These are phyloP conservation scores for Pouteria glomerata DNA, from an alignment of 148 eudicot species.

Conservation along the genomic window DNA sequence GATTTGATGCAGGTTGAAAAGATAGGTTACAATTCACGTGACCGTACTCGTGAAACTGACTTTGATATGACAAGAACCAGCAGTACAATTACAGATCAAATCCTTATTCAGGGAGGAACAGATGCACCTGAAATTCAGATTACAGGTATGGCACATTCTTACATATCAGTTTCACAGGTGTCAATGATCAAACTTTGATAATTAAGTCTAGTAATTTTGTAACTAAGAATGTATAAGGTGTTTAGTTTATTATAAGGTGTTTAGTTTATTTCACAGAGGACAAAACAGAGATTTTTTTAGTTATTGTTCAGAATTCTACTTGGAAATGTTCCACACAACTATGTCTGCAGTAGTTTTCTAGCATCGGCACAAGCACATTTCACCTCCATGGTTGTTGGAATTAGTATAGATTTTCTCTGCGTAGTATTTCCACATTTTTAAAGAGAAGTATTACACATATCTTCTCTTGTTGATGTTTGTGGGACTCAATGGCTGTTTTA, in stretches of 20 bases:
- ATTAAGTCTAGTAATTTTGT: background rate
- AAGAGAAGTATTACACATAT: no score
- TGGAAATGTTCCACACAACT: no score
- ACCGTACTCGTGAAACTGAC: conserved; percentile 15
- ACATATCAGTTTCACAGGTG: background rate
- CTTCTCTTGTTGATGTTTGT: background rate
- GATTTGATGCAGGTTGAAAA: conserved; percentile 46
- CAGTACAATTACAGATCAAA: conserved; percentile 17
- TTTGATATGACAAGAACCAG: conserved; percentile 5
- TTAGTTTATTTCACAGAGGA: no score
- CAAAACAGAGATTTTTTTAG: no score
- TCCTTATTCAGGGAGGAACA: conserved; percentile 19
- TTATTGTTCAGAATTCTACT: no score
- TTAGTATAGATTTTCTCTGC: no score
- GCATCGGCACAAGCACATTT: no score
- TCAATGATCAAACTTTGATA: background rate
- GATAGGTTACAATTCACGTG: background rate
- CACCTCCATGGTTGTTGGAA: no score
- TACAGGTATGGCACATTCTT: conserved; percentile 31
- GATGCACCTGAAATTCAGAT: conserved; percentile 23
- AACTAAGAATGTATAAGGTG: no score
- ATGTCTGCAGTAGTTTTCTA: no score
- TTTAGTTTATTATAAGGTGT: no score
- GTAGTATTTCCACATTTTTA: no score
- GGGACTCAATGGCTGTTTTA: background rate